Evolutionary conservation across 2,329 filamentous ascomycete genomes (phyloP), one percentile per base, ranked within the genome.

Genomic region (Ceratocystis papillata): DNA sequence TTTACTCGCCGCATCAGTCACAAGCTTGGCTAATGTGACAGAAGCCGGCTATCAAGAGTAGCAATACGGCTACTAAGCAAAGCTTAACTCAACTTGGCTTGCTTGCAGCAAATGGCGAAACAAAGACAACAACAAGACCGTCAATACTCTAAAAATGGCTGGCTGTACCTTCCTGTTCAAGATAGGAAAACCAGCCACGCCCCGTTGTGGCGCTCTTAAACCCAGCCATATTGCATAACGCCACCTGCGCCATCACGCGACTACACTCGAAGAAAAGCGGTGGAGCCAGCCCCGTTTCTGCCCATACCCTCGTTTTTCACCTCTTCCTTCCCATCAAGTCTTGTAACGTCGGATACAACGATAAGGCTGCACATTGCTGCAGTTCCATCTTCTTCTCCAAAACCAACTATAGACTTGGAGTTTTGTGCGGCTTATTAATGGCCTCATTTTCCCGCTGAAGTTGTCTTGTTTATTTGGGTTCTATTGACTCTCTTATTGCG

Each of bases 301-400:
- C 55, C 63, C 53, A 60, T 20, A 53, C 12, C 37, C 37, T 60
- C 63, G 63, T 60, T 65, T 65, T 65, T 59, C 25, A 62, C 46
- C 20, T 63, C 28, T 48, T n/a, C n/a, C 41, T n/a, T 28, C 20
- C 45, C 45, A 50, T 20, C 15, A 30, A 22, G 17, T 50, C 2
- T n/a, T 5, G 15, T 50, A 63, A 30, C 12, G 59, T 25, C 25
- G 44, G 61, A 63, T 63, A 63, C 61, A 63, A 50, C 61, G 45
- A 63, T 63, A 63, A 63, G 28, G 55, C 55, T n/a, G 30, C 55
- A 33, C 28, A n/a, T 59, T 20, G n/a, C 55, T 59, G n/a, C 50
- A 4, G 20, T 60, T 17, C 20, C 48, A 12, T 20, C 12, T 60
- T 44, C 55, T 45, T 37, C 33, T 17, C 45, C 45, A 63, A 15